phyloP scores from a whole-genome alignment of 2,329 filamentous ascomycete species.

The Dactylellina haptotyla region DNA sequence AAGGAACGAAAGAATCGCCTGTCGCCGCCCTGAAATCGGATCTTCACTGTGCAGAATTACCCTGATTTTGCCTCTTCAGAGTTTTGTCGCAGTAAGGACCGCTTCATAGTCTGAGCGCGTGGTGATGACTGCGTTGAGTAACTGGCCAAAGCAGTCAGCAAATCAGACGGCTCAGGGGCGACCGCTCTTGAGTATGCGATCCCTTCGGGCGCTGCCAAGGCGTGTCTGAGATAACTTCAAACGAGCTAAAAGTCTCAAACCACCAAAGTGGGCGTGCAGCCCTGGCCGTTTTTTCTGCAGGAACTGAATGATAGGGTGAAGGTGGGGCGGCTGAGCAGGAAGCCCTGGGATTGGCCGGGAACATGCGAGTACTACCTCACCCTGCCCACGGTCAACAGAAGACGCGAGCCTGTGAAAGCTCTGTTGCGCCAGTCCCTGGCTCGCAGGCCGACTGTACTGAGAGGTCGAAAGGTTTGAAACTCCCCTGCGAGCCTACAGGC shows the following conservation, averaged over 20 bases:
- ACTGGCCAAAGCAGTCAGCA: constrained; percentile 14
- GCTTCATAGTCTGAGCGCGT: constrained; percentile 40
- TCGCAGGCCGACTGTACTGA: not conserved
- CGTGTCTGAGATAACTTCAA: constrained; percentile 53
- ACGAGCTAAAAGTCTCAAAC: constrained; percentile 50
- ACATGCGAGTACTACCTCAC: constrained; percentile 22
- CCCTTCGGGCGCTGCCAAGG: constrained; percentile 30
- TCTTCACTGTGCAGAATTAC: constrained; percentile 9
- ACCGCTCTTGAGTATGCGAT: constrained; percentile 13
- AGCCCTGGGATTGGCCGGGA: constrained; percentile 34
- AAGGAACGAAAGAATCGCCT: not conserved
- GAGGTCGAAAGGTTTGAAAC: constrained; percentile 30
- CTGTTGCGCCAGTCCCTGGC: constrained; percentile 29
- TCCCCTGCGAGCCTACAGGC: constrained; percentile 31
- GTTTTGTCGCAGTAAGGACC: constrained; percentile 8
- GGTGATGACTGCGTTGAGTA: constrained; percentile 29
- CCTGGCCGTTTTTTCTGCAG: constrained; percentile 40
- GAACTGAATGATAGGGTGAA: constrained; percentile 38
- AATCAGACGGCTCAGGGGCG: constrained; percentile 49
- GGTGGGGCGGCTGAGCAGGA: constrained; percentile 45
- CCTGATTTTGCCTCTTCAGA: constrained; percentile 22
- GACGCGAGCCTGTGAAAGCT: not conserved
- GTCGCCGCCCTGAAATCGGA: constrained; percentile 10
- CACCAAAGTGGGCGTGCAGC: constrained; percentile 26
- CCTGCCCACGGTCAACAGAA: constrained; percentile 6